phyloP scores from a whole-genome alignment of 495 filamentous ascomycete species.

The Xylaria scruposa region DNA sequence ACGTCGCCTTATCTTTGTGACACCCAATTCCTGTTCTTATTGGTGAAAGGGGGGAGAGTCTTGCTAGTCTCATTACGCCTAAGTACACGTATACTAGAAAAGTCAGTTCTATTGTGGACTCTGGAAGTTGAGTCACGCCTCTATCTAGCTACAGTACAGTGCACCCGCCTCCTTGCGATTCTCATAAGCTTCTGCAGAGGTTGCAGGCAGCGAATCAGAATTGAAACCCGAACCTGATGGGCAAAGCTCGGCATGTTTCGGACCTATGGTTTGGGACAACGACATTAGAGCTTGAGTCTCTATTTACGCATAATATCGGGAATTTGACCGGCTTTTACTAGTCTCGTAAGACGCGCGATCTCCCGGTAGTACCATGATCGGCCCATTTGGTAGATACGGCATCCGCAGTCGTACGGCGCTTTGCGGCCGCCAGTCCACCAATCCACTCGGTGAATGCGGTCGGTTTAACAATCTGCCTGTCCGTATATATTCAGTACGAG shows the following conservation, averaged over 20 bases:
- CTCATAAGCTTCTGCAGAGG: neutral
- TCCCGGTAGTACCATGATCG: slow-evolving; percentile 7
- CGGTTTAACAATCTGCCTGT: slow-evolving; percentile 12
- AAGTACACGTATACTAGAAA: no score
- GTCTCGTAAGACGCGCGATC: slow-evolving; percentile 2
- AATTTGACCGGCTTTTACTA: neutral
- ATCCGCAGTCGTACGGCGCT: slow-evolving; percentile 14
- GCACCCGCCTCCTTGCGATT: neutral
- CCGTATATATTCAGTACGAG: neutral
- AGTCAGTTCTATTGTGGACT: neutral
- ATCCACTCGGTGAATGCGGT: neutral
- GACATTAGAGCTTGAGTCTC: no score
- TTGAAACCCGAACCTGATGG: neutral
- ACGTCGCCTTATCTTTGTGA: slow-evolving; percentile 17
- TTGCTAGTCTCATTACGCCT: neutral
- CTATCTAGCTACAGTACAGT: neutral
- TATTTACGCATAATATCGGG: neutral
- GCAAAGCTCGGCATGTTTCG: slow-evolving; percentile 5
- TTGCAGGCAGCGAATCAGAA: neutral
- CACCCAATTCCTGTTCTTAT: neutral
- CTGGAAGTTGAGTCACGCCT: neutral
- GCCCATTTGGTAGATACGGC: neutral
- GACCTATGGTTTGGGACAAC: neutral
- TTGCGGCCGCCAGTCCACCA: neutral
- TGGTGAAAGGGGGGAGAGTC: neutral